These are phyloP conservation scores for Aegilops bicornis DNA, from an alignment of 176 grass and related monocot genomes.

Conservation along the genomic window DNA sequence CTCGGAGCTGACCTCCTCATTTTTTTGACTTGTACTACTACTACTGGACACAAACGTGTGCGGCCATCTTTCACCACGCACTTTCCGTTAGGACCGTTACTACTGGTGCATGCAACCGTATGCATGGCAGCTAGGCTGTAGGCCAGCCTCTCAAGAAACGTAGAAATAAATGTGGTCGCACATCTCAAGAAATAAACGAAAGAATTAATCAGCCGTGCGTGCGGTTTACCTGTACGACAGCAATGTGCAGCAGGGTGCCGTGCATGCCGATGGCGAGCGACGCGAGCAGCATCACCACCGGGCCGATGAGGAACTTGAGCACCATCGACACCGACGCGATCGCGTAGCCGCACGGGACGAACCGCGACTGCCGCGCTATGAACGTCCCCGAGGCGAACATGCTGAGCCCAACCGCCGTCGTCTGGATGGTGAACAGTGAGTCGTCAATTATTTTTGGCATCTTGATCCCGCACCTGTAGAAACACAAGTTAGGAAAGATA, in stretches of 20 bases:
- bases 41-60: too few species aligned
- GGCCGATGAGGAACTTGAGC: conserved; percentile 66
- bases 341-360: conserved; percentile 76
- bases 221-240: conserved; percentile 62
- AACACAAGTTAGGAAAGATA: background rate
- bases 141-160: background rate
- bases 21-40: too few species aligned
- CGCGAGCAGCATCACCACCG: conserved; percentile 53
- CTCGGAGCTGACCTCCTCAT: too few species aligned
- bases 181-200: background rate
- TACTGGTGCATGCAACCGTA: too few species aligned
- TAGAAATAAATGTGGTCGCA: background rate
- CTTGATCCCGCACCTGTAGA: conserved; percentile 50
- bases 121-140: background rate
- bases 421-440: conserved; percentile 58
- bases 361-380: conserved; percentile 59
- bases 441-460: conserved; percentile 69
- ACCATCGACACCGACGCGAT: conserved; percentile 59
- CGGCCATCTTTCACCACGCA: too few species aligned
- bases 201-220: background rate
- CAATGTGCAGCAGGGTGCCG: conserved; percentile 60
- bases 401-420: conserved; percentile 71
- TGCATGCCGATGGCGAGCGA: conserved; percentile 64
- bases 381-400: conserved; percentile 92
- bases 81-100: too few species aligned